Evolutionary conservation across 257 asterid genomes (phyloP).

Genomic region (Lithospermum erythrorhizon): DNA sequence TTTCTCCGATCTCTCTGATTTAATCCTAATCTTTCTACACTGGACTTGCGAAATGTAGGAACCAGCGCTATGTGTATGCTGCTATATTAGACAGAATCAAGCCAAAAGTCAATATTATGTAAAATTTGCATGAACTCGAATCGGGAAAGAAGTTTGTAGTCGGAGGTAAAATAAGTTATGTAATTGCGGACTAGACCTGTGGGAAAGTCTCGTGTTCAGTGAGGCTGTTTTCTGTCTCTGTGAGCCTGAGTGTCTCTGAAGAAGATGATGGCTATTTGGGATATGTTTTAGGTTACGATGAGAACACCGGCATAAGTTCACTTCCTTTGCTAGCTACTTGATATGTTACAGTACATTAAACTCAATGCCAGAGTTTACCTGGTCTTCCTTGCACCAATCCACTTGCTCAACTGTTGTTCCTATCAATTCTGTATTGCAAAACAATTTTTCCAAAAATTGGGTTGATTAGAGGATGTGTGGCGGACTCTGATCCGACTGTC

Average conservation of each 20-base stretch:
- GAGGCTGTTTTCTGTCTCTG: conserved; percentile 87
- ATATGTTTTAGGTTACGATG: conserved; percentile 84
- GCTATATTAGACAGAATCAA: conserved; percentile 63
- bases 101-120: conserved; percentile 76
- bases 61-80: conserved; percentile 86
- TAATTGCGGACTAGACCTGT: no score
- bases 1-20: background rate
- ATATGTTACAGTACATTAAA: no score
- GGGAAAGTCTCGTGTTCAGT: no score
- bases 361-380: no score
- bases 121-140: conserved; percentile 81
- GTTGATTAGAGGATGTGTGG: no score
- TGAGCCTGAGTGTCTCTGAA: conserved; percentile 51
- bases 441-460: no score
- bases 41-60: conserved; percentile 36
- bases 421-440: no score
- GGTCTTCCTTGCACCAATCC: no score
- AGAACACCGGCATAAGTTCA: conserved; percentile 58
- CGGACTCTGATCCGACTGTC: no score
- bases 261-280: conserved; percentile 98
- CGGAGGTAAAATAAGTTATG: conserved; percentile 79
- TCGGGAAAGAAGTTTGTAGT: conserved; percentile 78
- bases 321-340: no score
- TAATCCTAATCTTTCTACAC: background rate
- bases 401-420: no score